Conservation (phyloP, 2,329 filamentous ascomycete species). For the Colletotrichum aenigma region DNA sequence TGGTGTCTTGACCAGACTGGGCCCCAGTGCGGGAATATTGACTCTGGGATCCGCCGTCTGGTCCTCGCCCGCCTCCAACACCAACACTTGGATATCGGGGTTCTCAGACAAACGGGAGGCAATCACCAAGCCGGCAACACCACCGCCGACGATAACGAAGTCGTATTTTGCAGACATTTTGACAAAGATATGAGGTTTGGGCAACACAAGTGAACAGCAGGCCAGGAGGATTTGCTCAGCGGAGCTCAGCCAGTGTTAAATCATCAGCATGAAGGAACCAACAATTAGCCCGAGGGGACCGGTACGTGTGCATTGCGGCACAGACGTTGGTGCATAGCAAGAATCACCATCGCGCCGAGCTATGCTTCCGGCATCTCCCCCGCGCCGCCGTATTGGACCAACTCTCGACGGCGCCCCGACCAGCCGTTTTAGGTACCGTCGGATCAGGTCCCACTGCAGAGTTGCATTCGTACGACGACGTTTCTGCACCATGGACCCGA, state of each 20-base stretch:
- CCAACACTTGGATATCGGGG: slow-evolving; percentile 22
- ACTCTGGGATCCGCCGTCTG: slow-evolving; percentile 26
- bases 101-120: slow-evolving; percentile 23
- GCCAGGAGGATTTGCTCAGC: not conserved
- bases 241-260: slow-evolving; percentile 10
- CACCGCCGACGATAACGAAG: slow-evolving; percentile 20
- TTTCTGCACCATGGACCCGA: slow-evolving; percentile 4
- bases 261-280: not conserved
- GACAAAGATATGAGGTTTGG: not conserved
- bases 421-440: slow-evolving; percentile 11
- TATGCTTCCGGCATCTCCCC: slow-evolving; percentile 6
- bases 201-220: not conserved
- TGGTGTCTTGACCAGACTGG: slow-evolving; percentile 26
- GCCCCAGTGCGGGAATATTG: slow-evolving; percentile 27
- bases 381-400: not conserved
- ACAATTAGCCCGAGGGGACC: not conserved
- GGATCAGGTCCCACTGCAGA: slow-evolving; percentile 7
- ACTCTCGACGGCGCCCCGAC: not conserved
- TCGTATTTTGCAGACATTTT: slow-evolving; percentile 25
- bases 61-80: slow-evolving; percentile 33
- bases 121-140: slow-evolving; percentile 18
- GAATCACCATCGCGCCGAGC: not conserved
- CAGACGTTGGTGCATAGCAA: not conserved
- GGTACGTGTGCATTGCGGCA: not conserved
- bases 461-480: not conserved